Conservation (phyloP, 345 rosid species). For the Salix viminalis region DNA sequence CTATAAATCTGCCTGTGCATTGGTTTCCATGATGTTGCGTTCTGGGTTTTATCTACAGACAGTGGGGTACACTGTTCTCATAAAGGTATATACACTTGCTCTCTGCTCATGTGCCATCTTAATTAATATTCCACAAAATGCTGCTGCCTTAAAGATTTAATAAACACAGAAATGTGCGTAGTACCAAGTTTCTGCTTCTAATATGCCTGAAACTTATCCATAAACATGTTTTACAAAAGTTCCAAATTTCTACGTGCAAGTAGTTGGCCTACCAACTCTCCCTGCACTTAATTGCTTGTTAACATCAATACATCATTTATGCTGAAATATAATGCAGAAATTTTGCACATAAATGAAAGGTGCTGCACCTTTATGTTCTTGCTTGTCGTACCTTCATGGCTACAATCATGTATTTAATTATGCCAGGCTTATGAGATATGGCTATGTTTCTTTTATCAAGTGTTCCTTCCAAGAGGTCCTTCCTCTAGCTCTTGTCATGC, state of each 20-base stretch:
- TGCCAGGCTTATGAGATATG: no score
- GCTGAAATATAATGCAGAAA: background rate
- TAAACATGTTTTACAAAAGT: no score
- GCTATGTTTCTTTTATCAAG: no score
- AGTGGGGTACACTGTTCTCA: slow-evolving; percentile 47
- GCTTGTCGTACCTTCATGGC: background rate
- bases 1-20: slow-evolving; percentile 52
- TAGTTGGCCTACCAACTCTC: background rate
- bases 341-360: background rate
- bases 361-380: background rate
- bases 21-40: slow-evolving; percentile 77
- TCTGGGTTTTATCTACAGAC: slow-evolving; percentile 50
- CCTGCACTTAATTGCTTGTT: background rate
- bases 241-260: background rate
- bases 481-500: no score
- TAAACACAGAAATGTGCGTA: background rate
- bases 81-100: slow-evolving; percentile 44
- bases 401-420: background rate
- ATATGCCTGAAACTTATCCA: no score
- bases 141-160: background rate
- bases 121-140: background rate
- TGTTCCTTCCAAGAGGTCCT: no score
- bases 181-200: no score
- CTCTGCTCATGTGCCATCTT: background rate
- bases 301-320: background rate